Percentiles rank a stretch among this genome's conserved stretches.
Evolutionary conservation across 2,329 filamentous ascomycete species (phyloP).

Genomic region (Microdochium paspali): DNA sequence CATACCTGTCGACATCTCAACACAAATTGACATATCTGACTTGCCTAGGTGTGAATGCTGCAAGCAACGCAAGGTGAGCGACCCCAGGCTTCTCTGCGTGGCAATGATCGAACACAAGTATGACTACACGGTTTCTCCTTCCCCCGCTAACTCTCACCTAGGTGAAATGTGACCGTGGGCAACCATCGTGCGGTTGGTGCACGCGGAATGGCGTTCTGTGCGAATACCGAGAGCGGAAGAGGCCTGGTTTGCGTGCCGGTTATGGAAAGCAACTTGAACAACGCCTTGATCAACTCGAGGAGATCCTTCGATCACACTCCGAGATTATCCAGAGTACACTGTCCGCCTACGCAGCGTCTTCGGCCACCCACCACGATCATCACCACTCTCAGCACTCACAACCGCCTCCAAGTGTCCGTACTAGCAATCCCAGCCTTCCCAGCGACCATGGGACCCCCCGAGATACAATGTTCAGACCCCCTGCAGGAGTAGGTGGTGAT

Average conservation of each 20-base stretch:
- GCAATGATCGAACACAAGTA: no score
- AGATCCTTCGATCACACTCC: constrained; percentile 55
- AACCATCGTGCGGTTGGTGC: constrained; percentile 64
- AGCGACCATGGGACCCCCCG: constrained; percentile 49
- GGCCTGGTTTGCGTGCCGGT: constrained; percentile 54
- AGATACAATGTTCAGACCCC: constrained; percentile 29
- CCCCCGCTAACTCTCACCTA: constrained; percentile 18
- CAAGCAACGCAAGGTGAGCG: constrained; percentile 66
- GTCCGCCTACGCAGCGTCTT: background rate
- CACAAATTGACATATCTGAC: constrained; percentile 1
- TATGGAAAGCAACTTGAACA: constrained; percentile 68
- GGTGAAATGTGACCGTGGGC: constrained; percentile 69
- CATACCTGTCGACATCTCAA: background rate
- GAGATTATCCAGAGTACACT: constrained; percentile 48
- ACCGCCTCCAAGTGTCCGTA: constrained; percentile 31
- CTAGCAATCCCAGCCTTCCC: constrained; percentile 39
- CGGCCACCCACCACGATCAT: constrained; percentile 28
- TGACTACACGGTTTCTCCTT: no score
- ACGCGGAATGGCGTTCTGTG: constrained; percentile 52
- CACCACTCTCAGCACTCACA: constrained; percentile 19
- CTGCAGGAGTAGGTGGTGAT: constrained; percentile 36
- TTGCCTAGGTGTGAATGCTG: constrained; percentile 60
- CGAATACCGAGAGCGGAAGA: constrained; percentile 62
- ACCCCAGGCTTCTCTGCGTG: background rate
- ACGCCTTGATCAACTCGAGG: constrained; percentile 60